These are phyloP conservation scores for Dipteronia sinensis DNA, from an alignment of 345 rosid species.

Conservation along the genomic window DNA sequence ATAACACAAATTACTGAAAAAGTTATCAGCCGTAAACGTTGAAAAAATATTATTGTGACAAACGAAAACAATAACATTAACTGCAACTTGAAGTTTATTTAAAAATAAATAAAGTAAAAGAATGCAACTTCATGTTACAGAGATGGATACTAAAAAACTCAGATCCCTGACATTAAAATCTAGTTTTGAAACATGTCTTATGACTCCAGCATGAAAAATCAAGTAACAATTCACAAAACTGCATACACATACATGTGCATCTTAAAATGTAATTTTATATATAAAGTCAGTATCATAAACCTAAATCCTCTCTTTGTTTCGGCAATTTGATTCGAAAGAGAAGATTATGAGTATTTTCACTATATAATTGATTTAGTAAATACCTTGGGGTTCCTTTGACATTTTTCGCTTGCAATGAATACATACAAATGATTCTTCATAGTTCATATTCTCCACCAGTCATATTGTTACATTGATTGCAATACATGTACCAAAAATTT, in stretches of 20 bases:
- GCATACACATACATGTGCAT: background rate
- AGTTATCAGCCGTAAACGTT: background rate
- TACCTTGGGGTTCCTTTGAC: too few relatives aligned
- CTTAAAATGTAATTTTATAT: background rate
- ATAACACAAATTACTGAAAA: background rate
- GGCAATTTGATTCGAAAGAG: constrained; percentile 1
- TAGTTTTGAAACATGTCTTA: background rate
- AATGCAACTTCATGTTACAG: background rate
- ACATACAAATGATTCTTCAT: too few relatives aligned
- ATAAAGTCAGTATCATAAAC: background rate
- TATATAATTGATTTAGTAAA: too few relatives aligned
- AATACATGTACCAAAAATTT: too few relatives aligned
- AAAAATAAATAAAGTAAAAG: too few relatives aligned
- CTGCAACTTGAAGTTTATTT: background rate
- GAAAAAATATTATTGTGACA: background rate
- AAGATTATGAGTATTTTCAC: too few relatives aligned
- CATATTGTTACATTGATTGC: too few relatives aligned
- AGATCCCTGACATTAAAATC: background rate
- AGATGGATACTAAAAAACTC: background rate
- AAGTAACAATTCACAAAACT: background rate
- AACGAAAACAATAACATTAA: background rate
- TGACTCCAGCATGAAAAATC: background rate
- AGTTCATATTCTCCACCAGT: too few relatives aligned
- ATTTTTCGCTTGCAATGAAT: too few relatives aligned
- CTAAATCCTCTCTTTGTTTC: background rate